Evolutionary conservation across 2,329 filamentous ascomycete genomes (phyloP).

Genomic region (Arthroderma uncinatum): DNA sequence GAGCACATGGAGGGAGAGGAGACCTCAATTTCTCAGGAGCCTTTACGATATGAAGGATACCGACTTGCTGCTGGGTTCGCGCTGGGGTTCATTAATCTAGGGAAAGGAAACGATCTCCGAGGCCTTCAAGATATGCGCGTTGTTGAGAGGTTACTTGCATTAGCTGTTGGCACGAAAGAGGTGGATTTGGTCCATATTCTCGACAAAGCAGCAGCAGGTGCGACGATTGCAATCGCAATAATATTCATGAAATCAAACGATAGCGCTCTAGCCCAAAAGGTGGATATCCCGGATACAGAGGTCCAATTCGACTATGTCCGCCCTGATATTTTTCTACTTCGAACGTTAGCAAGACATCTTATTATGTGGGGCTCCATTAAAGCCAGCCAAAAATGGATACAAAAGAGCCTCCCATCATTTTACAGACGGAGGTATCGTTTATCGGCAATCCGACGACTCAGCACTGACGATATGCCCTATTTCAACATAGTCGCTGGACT

Average conservation of each 20-base stretch:
- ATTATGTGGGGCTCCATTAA: constrained; percentile 85
- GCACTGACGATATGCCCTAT: constrained; percentile 76
- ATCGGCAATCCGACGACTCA: constrained; percentile 49
- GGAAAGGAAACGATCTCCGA: constrained; percentile 74
- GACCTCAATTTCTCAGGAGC: constrained; percentile 54
- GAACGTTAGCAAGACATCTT: constrained; percentile 78
- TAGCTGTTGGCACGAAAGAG: constrained; percentile 81
- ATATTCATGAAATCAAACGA: constrained; percentile 98
- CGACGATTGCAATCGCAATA: constrained; percentile 76
- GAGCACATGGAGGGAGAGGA: constrained; percentile 79
- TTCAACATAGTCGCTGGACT: constrained; percentile 86
- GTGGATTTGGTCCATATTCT: constrained; percentile 86
- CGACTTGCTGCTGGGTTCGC: constrained; percentile 87
- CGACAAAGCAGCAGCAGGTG: constrained; percentile 86
- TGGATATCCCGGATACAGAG: constrained; percentile 81
- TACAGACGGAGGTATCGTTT: constrained; percentile 56
- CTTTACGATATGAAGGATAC: constrained; percentile 87
- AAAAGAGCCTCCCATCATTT: constrained; percentile 56
- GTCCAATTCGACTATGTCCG: constrained; percentile 92
- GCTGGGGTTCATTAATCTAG: constrained; percentile 86
- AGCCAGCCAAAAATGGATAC: constrained; percentile 63
- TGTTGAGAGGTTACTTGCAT: constrained; percentile 71
- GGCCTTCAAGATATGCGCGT: constrained; percentile 90
- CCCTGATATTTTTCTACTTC: constrained; percentile 80
- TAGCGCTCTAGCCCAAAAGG: constrained; percentile 71